These are phyloP conservation scores for Trichoderma sp. DNA, from an alignment of 2,329 filamentous ascomycete genomes.

Conservation along the genomic window DNA sequence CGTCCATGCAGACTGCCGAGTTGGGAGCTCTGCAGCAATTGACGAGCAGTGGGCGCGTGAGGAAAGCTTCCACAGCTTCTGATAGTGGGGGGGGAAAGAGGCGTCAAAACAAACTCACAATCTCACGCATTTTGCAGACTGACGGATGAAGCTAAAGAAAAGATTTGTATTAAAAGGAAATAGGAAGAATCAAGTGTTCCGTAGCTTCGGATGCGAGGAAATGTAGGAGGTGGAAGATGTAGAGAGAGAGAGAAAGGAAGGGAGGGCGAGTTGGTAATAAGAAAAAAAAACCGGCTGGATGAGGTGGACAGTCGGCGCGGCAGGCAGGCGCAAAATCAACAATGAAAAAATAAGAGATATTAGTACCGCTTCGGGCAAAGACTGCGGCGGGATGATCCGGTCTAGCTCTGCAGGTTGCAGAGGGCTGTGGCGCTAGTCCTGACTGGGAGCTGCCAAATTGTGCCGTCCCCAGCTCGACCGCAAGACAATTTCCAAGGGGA, in stretches of 20 bases:
- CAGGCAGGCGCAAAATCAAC: slow-evolving; percentile 25
- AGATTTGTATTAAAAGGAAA: slow-evolving; percentile 11
- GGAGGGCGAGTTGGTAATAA: slow-evolving; percentile 21
- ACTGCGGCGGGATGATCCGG: slow-evolving; percentile 23
- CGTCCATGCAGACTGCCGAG: neutral
- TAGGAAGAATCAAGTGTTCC: slow-evolving; percentile 17
- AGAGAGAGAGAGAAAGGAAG: slow-evolving; percentile 1
- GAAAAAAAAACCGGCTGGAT: slow-evolving; percentile 20
- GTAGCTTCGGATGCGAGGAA: slow-evolving; percentile 18
- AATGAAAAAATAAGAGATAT: slow-evolving; percentile 9
- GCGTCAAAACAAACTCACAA: slow-evolving; percentile 24
- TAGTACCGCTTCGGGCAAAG: slow-evolving; percentile 6
- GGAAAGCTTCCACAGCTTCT: slow-evolving; percentile 13
- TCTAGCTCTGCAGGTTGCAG: slow-evolving; percentile 11
- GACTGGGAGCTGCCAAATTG: slow-evolving; percentile 18
- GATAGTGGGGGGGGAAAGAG: neutral
- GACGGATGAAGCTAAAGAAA: slow-evolving; percentile 17
- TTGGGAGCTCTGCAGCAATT: neutral
- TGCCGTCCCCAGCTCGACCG: slow-evolving; percentile 5
- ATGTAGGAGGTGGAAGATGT: slow-evolving; percentile 17
- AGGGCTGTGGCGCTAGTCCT: slow-evolving; percentile 16
- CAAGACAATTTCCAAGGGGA: slow-evolving; percentile 23
- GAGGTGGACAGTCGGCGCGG: slow-evolving; percentile 20
- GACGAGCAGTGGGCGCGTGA: slow-evolving; percentile 16
- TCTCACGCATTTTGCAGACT: slow-evolving; percentile 27